These are phyloP conservation scores for Salpingoeca rosetta DNA, from an alignment of 78 protist genomes.

Conservation along the genomic window DNA sequence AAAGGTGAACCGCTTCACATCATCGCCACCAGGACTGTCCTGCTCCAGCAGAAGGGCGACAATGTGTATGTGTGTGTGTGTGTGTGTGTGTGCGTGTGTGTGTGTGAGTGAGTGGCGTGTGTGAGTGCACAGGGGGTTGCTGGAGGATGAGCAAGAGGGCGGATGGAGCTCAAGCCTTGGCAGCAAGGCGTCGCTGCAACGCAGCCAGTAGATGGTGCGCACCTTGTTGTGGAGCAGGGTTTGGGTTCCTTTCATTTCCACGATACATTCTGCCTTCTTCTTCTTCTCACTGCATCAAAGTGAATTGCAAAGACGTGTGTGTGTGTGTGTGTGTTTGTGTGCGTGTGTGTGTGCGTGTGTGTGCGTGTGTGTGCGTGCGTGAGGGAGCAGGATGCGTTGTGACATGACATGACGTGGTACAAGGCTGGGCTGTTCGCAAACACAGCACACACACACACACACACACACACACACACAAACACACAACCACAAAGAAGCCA, in stretches of 20 bases:
- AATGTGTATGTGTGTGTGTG: not conserved
- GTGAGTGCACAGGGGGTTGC: not conserved
- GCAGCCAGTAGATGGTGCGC: too few species aligned
- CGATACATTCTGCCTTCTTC: not conserved
- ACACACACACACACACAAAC: too few species aligned
- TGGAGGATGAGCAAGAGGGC: not conserved
- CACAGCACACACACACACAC: too few species aligned
- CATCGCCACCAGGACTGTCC: not conserved
- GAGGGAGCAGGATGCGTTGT: not conserved
- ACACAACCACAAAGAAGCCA: too few species aligned
- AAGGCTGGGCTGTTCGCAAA: not conserved
- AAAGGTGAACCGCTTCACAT: slow-evolving; percentile 42
- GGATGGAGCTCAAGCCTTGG: too few species aligned
- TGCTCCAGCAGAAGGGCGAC: not conserved
- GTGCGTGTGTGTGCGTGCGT: not conserved
- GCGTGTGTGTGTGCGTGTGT: not conserved
- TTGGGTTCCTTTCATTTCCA: not conserved
- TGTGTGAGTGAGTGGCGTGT: not conserved
- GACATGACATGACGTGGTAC: not conserved
- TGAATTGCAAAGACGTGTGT: not conserved
- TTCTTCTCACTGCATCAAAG: not conserved
- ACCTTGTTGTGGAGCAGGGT: not conserved
- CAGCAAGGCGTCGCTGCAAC: too few species aligned
- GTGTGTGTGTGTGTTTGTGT: not conserved
- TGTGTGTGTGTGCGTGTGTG: too few species aligned